phyloP scores from a whole-genome alignment of 306 rosid genomes.

The Lablab purpureus region DNA sequence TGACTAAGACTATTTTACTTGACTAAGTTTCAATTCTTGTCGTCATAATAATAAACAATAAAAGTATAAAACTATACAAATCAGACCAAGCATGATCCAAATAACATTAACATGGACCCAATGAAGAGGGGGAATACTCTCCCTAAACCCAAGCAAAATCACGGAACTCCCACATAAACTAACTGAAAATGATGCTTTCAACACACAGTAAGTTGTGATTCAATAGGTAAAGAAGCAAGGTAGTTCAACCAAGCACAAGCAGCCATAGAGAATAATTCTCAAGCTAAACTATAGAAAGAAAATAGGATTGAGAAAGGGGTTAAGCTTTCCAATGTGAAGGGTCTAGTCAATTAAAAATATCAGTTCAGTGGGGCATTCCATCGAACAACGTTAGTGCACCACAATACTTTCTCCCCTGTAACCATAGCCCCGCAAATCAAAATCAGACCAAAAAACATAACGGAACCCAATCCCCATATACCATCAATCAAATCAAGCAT shows the following conservation, averaged over 20 bases:
- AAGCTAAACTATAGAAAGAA: neutral
- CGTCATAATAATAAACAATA: neutral
- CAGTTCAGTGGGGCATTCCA: slow-evolving; percentile 31
- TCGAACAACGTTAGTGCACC: slow-evolving; percentile 26
- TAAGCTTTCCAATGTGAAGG: slow-evolving; percentile 12
- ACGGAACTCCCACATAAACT: slow-evolving; percentile 1
- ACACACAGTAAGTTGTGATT: neutral
- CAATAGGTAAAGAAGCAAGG: slow-evolving; percentile 14
- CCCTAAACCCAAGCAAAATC: neutral
- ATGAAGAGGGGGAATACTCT: neutral
- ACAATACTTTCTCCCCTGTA: neutral
- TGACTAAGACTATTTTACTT: neutral
- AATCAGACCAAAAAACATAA: slow-evolving; percentile 5
- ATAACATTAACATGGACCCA: neutral
- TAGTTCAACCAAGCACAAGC: slow-evolving; percentile 19
- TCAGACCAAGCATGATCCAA: neutral
- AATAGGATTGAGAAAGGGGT: neutral
- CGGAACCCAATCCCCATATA: slow-evolving; percentile 2
- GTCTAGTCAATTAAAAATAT: neutral
- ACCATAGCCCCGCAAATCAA: neutral
- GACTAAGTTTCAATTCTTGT: neutral
- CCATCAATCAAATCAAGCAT: neutral
- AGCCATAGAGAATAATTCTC: neutral
- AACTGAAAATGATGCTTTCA: neutral
- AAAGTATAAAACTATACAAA: neutral